A percentile compares a stretch with the other conserved stretches of the same genome.
Conservation (phyloP, 2,329 filamentous ascomycete species). For the Diplodia scrobiculata region DNA sequence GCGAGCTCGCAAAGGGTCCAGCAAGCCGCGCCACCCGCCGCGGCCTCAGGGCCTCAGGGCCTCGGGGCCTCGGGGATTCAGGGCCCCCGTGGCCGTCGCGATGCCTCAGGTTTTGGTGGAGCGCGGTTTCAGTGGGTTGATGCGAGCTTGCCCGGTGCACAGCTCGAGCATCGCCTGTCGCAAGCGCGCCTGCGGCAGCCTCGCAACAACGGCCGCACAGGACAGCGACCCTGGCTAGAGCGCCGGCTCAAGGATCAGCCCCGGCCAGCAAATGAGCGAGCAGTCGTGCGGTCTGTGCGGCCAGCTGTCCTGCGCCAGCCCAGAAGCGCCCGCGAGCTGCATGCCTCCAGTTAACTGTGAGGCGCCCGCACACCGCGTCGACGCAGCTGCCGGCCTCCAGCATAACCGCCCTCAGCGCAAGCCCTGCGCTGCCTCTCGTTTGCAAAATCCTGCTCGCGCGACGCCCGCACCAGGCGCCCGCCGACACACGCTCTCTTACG, state of each 20-base stretch:
- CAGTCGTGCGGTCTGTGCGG: background rate
- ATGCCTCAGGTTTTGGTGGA: slow-evolving; percentile 2
- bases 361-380: slow-evolving; percentile 13
- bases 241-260: slow-evolving; percentile 10
- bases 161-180: background rate
- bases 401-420: background rate
- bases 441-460: slow-evolving; percentile 1
- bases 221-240: slow-evolving; percentile 6
- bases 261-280: slow-evolving; percentile 18
- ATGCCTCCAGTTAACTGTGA: slow-evolving; percentile 12
- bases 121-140: slow-evolving; percentile 19
- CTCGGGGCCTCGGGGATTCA: too few relatives aligned
- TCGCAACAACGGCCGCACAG: slow-evolving; percentile 20
- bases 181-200: background rate
- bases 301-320: background rate
- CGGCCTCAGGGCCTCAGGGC: background rate
- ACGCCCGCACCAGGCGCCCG: background rate
- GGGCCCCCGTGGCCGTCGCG: too few relatives aligned
- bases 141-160: slow-evolving; percentile 6
- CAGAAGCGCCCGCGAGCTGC: slow-evolving; percentile 21
- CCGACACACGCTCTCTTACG: slow-evolving; percentile 27
- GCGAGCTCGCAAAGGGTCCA: background rate
- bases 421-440: slow-evolving; percentile 1
- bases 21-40: background rate
- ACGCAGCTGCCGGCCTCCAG: background rate